phyloP scores from a whole-genome alignment of 2,329 filamentous ascomycete species.

The Davidsoniella virescens region DNA sequence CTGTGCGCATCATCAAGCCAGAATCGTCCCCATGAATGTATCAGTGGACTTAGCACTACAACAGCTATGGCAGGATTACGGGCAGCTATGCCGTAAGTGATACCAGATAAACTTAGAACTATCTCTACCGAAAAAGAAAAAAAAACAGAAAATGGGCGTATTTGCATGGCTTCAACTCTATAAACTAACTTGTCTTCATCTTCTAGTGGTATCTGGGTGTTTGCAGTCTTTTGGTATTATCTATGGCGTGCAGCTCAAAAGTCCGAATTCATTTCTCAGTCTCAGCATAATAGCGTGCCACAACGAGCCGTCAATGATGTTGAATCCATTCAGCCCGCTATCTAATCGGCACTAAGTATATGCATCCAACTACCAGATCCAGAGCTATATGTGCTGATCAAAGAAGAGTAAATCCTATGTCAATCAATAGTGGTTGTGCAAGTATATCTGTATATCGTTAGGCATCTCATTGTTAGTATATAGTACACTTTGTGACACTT shows the following conservation, averaged over 20 bases:
- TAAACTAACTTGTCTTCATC: not conserved
- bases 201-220: not conserved
- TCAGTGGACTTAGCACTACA: conserved; percentile 1
- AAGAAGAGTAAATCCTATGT: no score
- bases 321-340: no score
- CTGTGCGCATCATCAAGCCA: not conserved
- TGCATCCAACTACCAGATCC: no score
- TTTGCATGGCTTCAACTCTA: not conserved
- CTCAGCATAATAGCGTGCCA: not conserved
- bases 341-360: no score
- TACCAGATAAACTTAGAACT: no score
- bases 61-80: conserved; percentile 6
- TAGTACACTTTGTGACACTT: no score
- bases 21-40: conserved; percentile 3
- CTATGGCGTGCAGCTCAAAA: not conserved
- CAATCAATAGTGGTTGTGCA: no score
- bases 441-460: no score
- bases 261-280: not conserved
- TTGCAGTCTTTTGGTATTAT: conserved; percentile 1
- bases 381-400: no score
- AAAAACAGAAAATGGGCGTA: no score
- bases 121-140: not conserved
- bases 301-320: no score
- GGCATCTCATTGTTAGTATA: no score
- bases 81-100: not conserved